Evolutionary conservation across 768 basidiomycete species (phyloP).

Genomic region (Phylloporus scabripes): DNA sequence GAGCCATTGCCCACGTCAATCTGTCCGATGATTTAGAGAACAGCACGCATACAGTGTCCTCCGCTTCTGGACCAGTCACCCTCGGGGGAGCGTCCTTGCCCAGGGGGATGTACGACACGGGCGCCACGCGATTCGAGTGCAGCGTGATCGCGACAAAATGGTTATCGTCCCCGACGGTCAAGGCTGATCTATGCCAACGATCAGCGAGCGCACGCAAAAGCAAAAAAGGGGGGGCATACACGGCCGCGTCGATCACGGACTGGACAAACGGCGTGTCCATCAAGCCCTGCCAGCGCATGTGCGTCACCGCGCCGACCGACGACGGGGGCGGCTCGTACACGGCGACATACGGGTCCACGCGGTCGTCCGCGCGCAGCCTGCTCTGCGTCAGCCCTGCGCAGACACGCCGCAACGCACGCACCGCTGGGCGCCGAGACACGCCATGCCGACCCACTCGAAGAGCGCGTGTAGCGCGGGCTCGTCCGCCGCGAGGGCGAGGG

Average conservation of each 20-base stretch:
- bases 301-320: slow-evolving; percentile 42
- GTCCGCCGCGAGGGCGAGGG: too few relatives aligned
- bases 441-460: slow-evolving; percentile 76
- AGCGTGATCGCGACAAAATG: slow-evolving; percentile 16
- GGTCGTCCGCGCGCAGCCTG: slow-evolving; percentile 58
- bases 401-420: slow-evolving; percentile 15
- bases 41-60: slow-evolving; percentile 49
- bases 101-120: slow-evolving; percentile 47
- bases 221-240: slow-evolving; percentile 20
- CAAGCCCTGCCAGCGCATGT: slow-evolving; percentile 58
- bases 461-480: too few relatives aligned
- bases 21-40: slow-evolving; percentile 19
- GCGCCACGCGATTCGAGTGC: slow-evolving; percentile 40
- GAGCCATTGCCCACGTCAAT: slow-evolving; percentile 39
- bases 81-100: slow-evolving; percentile 32
- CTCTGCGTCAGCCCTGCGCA: not conserved
- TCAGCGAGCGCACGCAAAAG: not conserved
- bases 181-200: slow-evolving; percentile 4
- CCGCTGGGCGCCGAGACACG: slow-evolving; percentile 62
- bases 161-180: slow-evolving; percentile 9
- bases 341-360: slow-evolving; percentile 64
- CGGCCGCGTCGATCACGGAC: slow-evolving; percentile 40
- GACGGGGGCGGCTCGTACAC: slow-evolving; percentile 56
- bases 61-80: slow-evolving; percentile 44
- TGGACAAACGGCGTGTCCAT: slow-evolving; percentile 50